Conservation (phyloP, 768 basidiomycete species). For the Auriscalpium microsporum region DNA sequence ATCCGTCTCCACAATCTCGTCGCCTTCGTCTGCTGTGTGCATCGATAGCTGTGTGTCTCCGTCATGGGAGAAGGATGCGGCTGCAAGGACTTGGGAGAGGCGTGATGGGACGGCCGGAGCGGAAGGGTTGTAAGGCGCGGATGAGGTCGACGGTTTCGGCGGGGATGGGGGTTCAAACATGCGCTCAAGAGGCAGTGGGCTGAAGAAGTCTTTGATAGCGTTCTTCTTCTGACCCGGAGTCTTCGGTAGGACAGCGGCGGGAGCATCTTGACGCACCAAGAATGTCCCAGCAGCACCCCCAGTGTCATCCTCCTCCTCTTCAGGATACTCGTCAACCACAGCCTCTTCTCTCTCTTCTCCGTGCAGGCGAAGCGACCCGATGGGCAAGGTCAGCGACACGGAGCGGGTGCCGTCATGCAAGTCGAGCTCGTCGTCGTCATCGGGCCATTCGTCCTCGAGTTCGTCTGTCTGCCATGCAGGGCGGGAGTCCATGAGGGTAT, state of each 20-base stretch:
- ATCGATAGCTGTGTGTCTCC: slow-evolving; percentile 9
- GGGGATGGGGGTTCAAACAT: slow-evolving; percentile 96
- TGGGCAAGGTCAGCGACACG: slow-evolving; percentile 36
- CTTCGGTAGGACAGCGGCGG: slow-evolving; percentile 49
- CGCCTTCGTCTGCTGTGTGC: slow-evolving; percentile 18
- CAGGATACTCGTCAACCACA: slow-evolving; percentile 1
- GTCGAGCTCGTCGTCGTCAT: slow-evolving; percentile 40
- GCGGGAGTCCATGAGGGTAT: slow-evolving; percentile 1
- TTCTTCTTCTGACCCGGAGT: slow-evolving; percentile 59
- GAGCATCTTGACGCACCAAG: slow-evolving; percentile 62
- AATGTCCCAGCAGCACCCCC: slow-evolving; percentile 56
- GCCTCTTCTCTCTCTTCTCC: slow-evolving; percentile 20
- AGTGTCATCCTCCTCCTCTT: slow-evolving; percentile 17
- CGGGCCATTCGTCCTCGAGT: slow-evolving; percentile 87
- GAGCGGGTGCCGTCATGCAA: slow-evolving; percentile 23
- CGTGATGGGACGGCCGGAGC: slow-evolving; percentile 25
- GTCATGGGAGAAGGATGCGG: slow-evolving; percentile 4
- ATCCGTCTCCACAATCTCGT: slow-evolving; percentile 43
- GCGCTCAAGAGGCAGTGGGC: slow-evolving; percentile 73
- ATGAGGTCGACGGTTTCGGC: slow-evolving; percentile 29
- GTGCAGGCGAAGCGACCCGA: slow-evolving; percentile 40
- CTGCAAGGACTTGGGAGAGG: slow-evolving; percentile 29
- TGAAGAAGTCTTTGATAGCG: slow-evolving; percentile 78
- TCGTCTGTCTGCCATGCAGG: slow-evolving; percentile 88
- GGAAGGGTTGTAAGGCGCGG: slow-evolving; percentile 13